Evolutionary conservation across 352 stramenopile genomes (phyloP).

Genomic region (Globisporangium rhizosaccharum): DNA sequence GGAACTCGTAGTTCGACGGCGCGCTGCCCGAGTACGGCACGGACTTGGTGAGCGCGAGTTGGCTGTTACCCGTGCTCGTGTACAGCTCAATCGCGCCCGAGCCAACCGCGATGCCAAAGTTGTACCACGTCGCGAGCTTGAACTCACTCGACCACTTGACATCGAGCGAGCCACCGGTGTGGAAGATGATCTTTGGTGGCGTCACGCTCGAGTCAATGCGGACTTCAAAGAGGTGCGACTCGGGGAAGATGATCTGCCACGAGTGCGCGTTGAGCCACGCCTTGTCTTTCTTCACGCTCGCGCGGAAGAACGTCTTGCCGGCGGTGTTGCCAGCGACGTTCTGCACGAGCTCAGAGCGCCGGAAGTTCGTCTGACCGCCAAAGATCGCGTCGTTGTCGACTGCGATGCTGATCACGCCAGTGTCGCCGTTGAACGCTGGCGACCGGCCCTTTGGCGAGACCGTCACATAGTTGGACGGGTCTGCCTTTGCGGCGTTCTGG

Average conservation of each 20-base stretch:
- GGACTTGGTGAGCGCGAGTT: constrained; percentile 34
- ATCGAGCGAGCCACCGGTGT: constrained; percentile 36
- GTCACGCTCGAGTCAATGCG: constrained; percentile 42
- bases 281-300: constrained; percentile 42
- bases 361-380: constrained; percentile 50
- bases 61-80: constrained; percentile 40
- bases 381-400: constrained; percentile 49
- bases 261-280: constrained; percentile 41
- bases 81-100: constrained; percentile 40
- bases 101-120: constrained; percentile 53
- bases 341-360: constrained; percentile 64
- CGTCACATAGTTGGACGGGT: constrained; percentile 46
- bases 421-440: constrained; percentile 54
- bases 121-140: constrained; percentile 52
- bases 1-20: constrained; percentile 46
- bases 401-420: constrained; percentile 44
- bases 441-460: constrained; percentile 33
- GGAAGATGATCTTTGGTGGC: constrained; percentile 50
- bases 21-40: constrained; percentile 21
- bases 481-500: constrained; percentile 28
- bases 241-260: constrained; percentile 60
- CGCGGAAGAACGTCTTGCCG: constrained; percentile 53
- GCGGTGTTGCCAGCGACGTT: constrained; percentile 29
- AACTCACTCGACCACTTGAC: constrained; percentile 54
- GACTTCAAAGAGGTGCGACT: constrained; percentile 51